Conservation (phyloP, 106 monocot species). For the Dendrobium huoshanense region DNA sequence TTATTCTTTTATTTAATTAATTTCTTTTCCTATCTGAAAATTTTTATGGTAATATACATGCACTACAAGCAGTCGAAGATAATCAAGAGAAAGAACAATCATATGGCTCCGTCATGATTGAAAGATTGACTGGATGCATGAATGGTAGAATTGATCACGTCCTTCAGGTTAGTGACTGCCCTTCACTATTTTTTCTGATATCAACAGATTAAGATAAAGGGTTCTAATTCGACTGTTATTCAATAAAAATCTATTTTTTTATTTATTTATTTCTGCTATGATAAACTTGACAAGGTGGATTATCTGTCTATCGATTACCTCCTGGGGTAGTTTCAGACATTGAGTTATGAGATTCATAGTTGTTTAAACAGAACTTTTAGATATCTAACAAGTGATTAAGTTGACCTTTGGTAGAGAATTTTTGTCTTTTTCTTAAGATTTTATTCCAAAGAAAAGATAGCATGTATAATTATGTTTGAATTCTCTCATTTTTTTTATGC, state of each 20-base stretch:
- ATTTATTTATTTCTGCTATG: not conserved
- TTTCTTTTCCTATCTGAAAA: not conserved
- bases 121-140: constrained; percentile 66
- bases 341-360: not conserved
- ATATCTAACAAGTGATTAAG: not conserved
- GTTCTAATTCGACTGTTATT: not conserved
- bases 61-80: constrained; percentile 31
- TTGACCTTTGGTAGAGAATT: not conserved
- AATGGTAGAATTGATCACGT: constrained; percentile 86
- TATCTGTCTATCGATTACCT: not conserved
- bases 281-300: not conserved
- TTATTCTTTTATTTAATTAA: not conserved
- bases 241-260: not conserved
- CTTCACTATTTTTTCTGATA: not conserved
- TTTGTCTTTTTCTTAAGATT: not conserved
- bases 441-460: not conserved
- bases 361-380: not conserved
- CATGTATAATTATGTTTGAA: not conserved
- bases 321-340: not conserved
- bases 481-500: not conserved
- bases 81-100: constrained; percentile 35
- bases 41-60: not conserved
- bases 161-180: constrained; percentile 62
- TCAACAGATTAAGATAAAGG: not conserved
- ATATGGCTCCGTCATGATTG: constrained; percentile 88